These are phyloP conservation scores for Hibiscus trionum DNA, from an alignment of 345 rosid species.

Conservation along the genomic window DNA sequence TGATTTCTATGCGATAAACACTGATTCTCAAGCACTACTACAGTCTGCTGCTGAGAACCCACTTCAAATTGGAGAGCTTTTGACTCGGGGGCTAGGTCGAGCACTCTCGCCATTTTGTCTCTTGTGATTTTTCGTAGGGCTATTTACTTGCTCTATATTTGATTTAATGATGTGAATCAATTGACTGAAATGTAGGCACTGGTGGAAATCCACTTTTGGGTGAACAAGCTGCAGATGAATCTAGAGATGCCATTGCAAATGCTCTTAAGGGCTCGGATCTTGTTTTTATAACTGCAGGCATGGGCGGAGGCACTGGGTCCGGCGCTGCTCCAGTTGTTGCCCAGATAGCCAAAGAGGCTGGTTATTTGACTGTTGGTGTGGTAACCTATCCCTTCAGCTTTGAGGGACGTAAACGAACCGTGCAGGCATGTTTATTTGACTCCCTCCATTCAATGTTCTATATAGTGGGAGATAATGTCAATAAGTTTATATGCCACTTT, in stretches of 20 bases:
- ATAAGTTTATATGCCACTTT: not conserved
- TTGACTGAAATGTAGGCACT: slow-evolving; percentile 50
- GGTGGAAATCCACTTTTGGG: slow-evolving; percentile 97
- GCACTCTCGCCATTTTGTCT: not conserved
- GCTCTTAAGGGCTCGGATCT: slow-evolving; percentile 97
- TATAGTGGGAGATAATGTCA: not conserved
- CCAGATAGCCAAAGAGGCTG: slow-evolving; percentile 83
- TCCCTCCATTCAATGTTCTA: not conserved
- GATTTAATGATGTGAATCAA: not conserved
- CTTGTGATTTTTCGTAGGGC: not conserved
- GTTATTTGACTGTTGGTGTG: slow-evolving; percentile 94
- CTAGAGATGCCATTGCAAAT: slow-evolving; percentile 77
- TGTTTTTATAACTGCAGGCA: slow-evolving; percentile 95
- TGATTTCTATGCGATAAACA: slow-evolving; percentile 91
- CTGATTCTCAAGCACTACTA: slow-evolving; percentile 14
- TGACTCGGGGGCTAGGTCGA: slow-evolving; percentile 76
- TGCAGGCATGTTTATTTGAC: slow-evolving; percentile 48
- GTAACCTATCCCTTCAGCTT: slow-evolving; percentile 98
- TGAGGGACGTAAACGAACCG: slow-evolving; percentile 92
- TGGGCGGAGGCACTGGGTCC: slow-evolving; percentile 99
- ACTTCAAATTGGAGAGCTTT: not conserved
- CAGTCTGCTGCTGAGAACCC: not conserved
- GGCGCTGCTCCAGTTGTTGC: slow-evolving; percentile 99
- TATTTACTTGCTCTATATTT: not conserved
- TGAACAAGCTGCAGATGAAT: slow-evolving; percentile 98